phyloP scores from a whole-genome alignment of 2,329 filamentous ascomycete genomes.

The Paecilomyces variotii region DNA sequence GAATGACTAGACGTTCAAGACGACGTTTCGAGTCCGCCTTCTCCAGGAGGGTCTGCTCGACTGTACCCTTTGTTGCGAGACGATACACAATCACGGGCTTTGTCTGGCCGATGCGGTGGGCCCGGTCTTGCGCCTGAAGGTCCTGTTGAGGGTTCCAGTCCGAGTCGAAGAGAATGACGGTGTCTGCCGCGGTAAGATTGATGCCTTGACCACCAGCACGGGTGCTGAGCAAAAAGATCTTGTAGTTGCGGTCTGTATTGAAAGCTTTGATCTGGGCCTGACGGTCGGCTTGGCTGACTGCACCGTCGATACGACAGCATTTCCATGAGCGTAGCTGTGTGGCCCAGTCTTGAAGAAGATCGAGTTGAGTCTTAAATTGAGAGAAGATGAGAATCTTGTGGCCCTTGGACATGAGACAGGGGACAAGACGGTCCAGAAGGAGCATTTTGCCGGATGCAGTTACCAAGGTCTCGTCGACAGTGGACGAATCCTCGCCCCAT shows the following conservation, averaged over 20 bases:
- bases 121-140: conserved; percentile 89
- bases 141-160: conserved; percentile 98
- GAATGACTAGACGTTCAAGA: conserved; percentile 89
- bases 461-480: conserved; percentile 71
- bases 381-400: conserved; percentile 96
- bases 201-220: conserved; percentile 91
- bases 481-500: conserved; percentile 56
- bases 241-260: conserved; percentile 57
- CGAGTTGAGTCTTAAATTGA: conserved; percentile 90
- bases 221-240: conserved; percentile 81
- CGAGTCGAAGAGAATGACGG: conserved; percentile 82
- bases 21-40: conserved; percentile 87
- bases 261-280: conserved; percentile 65
- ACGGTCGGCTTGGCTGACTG: conserved; percentile 65
- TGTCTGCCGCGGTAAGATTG: conserved; percentile 85
- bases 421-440: conserved; percentile 77
- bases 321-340: conserved; percentile 68
- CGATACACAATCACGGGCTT: conserved; percentile 88
- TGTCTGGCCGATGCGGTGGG: conserved; percentile 89
- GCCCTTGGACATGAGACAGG: conserved; percentile 60
- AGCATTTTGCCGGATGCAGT: conserved; percentile 94
- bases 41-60: conserved; percentile 79
- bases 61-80: conserved; percentile 84
- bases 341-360: conserved; percentile 84
- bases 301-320: conserved; percentile 84